phyloP scores from a whole-genome alignment of 306 rosid species.

The Cucurbita moschata region DNA sequence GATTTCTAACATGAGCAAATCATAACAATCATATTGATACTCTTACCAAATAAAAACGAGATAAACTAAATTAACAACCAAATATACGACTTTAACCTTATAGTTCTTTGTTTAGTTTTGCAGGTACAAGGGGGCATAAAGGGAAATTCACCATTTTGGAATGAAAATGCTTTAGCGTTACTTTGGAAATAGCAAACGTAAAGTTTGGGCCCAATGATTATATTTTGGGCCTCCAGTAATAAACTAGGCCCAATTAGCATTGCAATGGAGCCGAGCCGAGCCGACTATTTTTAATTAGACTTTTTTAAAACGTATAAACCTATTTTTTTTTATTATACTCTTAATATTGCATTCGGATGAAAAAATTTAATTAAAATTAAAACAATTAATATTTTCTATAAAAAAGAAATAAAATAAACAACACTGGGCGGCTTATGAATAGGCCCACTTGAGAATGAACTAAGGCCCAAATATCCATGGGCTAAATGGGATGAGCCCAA shows the following conservation, averaged over 20 bases:
- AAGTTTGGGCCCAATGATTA: too few relatives aligned
- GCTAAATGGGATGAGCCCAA: neutral
- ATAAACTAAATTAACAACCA: too few relatives aligned
- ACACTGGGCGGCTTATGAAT: neutral
- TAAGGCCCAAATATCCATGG: neutral
- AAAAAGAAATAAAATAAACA: too few relatives aligned
- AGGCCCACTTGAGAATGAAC: neutral
- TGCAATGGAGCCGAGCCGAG: too few relatives aligned
- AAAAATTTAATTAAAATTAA: too few relatives aligned
- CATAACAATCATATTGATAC: neutral
- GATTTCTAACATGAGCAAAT: neutral
- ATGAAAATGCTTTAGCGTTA: neutral
- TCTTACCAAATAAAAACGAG: too few relatives aligned
- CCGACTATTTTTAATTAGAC: too few relatives aligned
- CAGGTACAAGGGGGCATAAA: neutral
- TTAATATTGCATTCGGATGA: too few relatives aligned
- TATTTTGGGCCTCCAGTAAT: neutral
- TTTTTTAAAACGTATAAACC: too few relatives aligned
- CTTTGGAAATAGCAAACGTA: neutral
- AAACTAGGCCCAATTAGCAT: neutral
- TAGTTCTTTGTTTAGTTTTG: neutral
- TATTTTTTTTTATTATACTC: too few relatives aligned
- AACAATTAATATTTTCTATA: too few relatives aligned
- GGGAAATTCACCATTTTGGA: neutral
- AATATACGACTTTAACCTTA: neutral